phyloP scores from a whole-genome alignment of 495 filamentous ascomycete species.

The Cryomyces minteri region DNA sequence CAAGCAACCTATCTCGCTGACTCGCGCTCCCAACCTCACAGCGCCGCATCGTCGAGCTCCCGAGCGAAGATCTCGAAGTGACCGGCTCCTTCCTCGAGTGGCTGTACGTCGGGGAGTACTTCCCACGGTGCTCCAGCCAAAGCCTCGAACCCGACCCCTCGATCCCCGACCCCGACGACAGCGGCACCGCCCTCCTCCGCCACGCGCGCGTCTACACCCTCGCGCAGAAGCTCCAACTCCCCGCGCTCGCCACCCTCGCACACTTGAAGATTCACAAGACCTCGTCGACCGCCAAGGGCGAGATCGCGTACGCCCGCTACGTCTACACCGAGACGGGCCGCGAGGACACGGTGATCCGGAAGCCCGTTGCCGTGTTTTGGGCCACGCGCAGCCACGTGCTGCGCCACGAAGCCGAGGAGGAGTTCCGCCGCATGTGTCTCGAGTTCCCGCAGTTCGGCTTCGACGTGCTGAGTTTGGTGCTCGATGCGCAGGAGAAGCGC shows the following conservation, averaged over 20 bases:
- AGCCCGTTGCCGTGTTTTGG: constrained; percentile 83
- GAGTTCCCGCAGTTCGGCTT: constrained; percentile 83
- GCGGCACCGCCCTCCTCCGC: constrained; percentile 58
- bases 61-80: constrained; percentile 56
- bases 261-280: constrained; percentile 81
- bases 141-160: constrained; percentile 38
- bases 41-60: constrained; percentile 49
- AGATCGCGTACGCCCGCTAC: constrained; percentile 78
- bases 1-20: neutral
- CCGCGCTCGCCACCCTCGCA: constrained; percentile 54
- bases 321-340: constrained; percentile 59
- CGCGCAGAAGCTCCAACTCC: constrained; percentile 59
- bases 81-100: constrained; percentile 81
- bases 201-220: constrained; percentile 83
- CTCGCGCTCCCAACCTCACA: constrained; percentile 8
- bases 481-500: constrained; percentile 46
- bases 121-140: constrained; percentile 33
- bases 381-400: constrained; percentile 61
- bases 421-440: constrained; percentile 65
- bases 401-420: constrained; percentile 63
- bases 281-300: constrained; percentile 65
- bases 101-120: constrained; percentile 85
- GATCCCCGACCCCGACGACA: constrained; percentile 42
- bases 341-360: constrained; percentile 56
- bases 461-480: constrained; percentile 60